Base-by-base conservation (phyloP, 371 early-diverging fungal genomes). In the Amoeboradix gromovi region DNA sequence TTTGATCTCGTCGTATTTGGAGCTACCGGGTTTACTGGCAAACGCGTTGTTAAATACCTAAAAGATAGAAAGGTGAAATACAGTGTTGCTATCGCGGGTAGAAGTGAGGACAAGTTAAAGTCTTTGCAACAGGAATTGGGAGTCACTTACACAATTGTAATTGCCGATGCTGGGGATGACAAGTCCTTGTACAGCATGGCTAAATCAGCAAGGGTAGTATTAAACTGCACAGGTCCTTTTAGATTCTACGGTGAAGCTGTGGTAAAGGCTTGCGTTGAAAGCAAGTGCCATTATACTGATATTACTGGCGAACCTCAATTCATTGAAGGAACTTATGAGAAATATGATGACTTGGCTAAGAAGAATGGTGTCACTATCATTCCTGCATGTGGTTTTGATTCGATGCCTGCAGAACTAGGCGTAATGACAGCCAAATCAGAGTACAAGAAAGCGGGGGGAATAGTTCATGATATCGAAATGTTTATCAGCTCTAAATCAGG, bases 351-450 rank as follows among this genome's bases (percentile, higher is more conserved):
- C 0, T 71, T 80, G 68, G 92, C 94, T 0, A 71, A 74, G 31
- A 76, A 76, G 30, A 83, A 82, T 30, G 77, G 81, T 29, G 80
- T 87, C 1, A 76, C 83, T 68, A 81, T 94, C 70, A 86, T 91
- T 0, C 85, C 91, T 30, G 77, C 81, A 1, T 91, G 91, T 76
- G 94, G 94, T 0, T 92, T 94, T 77, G 93, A 94, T 75, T 89
- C 89, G 29, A 79, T 94, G 12, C 88, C 89, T 0, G 81, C 85
- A 22, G 90, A 90, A 70, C 73, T 90, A 5, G 87, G 88, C 30
- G 79, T 78, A 48, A 77, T 78, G 66, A 79, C 81, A 70, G 27
- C 68, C 32, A 74, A 69, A 66, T n/a, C 68, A 31, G 74, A 73
- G 12, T 74, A 30, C 69, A 74, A 71, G 68, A 71, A 79, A 66